Base-by-base conservation (phyloP, 345 rosid genomes). In the Psidium friedrichsthalianum region DNA sequence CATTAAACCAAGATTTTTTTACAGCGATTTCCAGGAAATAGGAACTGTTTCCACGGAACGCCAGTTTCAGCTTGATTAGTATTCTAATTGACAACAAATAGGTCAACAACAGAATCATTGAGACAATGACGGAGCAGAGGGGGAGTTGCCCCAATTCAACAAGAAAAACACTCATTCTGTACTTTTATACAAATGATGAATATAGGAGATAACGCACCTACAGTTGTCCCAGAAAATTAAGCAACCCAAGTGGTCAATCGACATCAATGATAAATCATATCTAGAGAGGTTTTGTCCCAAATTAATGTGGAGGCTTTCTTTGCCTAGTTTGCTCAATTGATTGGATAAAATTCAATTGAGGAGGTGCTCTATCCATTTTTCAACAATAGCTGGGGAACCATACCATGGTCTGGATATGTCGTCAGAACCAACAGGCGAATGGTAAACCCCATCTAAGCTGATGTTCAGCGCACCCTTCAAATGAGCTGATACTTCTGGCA, bases 361-460 rank as follows among this genome's bases (percentile, higher is more conserved):
- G 82, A 95, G 97, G 85, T 95, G 94, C 49, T 92, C 92, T 86
- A 94, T 91, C 99, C 98, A 97, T 86, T 93, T 88, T 82, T 92
- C 93, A 29, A 92, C 92, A 13, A 95, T 88, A 9, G 86, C 89
- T 6, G 99, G 94, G 82, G 99, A 94, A 53, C 99, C 98, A 86
- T 97, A 94, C 99, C 99, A 95, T 3, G 95, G 98, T 85, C 97
- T 94, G 15, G 83, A 87, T 47, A 16, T 83, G 78, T 94, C 94
- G 22, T 95, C 96, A 8, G 99, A 95, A 44, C 98, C 99, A 32
- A 95, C 97, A 0, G 99, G 99, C 0, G 99, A 97, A 85, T 95
- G 98, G 89, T 95, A 94, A 56, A 97, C 95, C 76, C 96, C 96
- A 22, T 95, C 94, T 80, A 95, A 89, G 91, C 93, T 95, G 69